These are phyloP conservation scores for Trichophyton benhamiae DNA, from an alignment of 2,329 filamentous ascomycete genomes.

Conservation along the genomic window DNA sequence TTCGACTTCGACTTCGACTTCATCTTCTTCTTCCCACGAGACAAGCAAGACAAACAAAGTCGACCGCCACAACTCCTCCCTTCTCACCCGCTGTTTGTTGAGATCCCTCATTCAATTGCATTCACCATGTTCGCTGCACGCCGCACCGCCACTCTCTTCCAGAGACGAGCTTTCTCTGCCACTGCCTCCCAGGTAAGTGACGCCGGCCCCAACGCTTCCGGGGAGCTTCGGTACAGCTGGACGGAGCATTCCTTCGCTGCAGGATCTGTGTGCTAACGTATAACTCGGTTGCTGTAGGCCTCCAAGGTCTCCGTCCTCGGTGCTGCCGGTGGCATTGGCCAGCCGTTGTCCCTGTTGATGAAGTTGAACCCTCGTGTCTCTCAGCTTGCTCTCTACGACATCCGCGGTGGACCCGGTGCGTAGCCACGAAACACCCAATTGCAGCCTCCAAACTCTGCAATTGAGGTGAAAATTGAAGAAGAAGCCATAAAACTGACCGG, in stretches of 20 bases:
- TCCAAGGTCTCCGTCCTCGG: constrained; percentile 97
- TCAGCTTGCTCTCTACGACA: constrained; percentile 95
- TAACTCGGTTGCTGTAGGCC: constrained; percentile 45
- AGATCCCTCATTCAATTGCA: constrained; percentile 11
- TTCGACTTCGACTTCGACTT: background rate
- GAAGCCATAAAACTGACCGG: constrained; percentile 12
- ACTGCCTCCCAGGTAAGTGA: constrained; percentile 57
- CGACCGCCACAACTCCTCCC: constrained; percentile 14
- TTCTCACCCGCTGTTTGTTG: constrained; percentile 6
- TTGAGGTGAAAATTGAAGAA: too few relatives aligned
- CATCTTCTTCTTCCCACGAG: background rate
- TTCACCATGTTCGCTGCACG: constrained; percentile 63
- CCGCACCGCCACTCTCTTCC: constrained; percentile 43
- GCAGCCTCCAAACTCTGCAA: too few relatives aligned
- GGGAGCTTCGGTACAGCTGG: background rate
- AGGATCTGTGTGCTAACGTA: background rate
- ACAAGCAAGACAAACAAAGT: constrained; percentile 9
- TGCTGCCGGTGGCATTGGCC: constrained; percentile 94
- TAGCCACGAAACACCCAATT: background rate
- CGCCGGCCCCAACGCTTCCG: constrained; percentile 9
- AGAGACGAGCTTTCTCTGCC: constrained; percentile 70
- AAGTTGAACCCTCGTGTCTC: constrained; percentile 96
- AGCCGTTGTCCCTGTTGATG: constrained; percentile 91
- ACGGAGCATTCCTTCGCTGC: background rate
- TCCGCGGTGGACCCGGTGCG: constrained; percentile 79